Evolutionary conservation across 208 protist species (phyloP).

Genomic region (Phytomonas sp.): DNA sequence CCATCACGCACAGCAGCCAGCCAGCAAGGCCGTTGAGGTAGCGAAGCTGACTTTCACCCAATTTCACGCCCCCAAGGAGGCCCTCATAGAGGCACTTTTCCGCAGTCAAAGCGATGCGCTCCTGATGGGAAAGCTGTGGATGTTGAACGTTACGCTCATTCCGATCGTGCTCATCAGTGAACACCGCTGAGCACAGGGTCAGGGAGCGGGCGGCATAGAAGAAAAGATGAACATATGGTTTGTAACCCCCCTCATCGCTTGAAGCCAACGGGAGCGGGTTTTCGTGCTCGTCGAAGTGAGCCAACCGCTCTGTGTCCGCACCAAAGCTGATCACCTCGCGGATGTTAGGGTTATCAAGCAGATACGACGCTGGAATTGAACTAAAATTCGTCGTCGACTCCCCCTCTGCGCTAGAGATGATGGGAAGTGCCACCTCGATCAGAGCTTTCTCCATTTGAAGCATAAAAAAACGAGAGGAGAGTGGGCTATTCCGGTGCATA

Average conservation of each 20-base stretch:
- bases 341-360: conserved; percentile 32
- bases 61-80: conserved; percentile 33
- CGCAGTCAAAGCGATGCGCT: conserved; percentile 38
- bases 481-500: conserved; percentile 50
- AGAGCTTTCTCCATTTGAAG: conserved; percentile 69
- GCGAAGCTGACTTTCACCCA: conserved; percentile 41
- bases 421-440: conserved; percentile 54
- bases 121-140: conserved; percentile 28
- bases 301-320: conserved; percentile 68
- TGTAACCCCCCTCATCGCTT: conserved; percentile 28
- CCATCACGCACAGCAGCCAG: conserved; percentile 78
- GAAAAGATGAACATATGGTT: conserved; percentile 68
- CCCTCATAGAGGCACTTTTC: conserved; percentile 56
- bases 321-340: conserved; percentile 41
- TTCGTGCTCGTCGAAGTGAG: conserved; percentile 42
- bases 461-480: conserved; percentile 80
- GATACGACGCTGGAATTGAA: conserved; percentile 46
- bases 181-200: conserved; percentile 31
- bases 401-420: conserved; percentile 22
- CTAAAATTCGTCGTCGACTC: conserved; percentile 19
- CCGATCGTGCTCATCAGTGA: conserved; percentile 64
- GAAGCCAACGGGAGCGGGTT: conserved; percentile 43
- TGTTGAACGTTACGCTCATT: conserved; percentile 37
- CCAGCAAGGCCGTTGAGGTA: conserved; percentile 63
- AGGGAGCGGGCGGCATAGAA: conserved; percentile 62